Evolutionary conservation across 257 asterid species (phyloP), one percentile per base, ranked within the genome.

Genomic region (Salvia miltiorrhiza): DNA sequence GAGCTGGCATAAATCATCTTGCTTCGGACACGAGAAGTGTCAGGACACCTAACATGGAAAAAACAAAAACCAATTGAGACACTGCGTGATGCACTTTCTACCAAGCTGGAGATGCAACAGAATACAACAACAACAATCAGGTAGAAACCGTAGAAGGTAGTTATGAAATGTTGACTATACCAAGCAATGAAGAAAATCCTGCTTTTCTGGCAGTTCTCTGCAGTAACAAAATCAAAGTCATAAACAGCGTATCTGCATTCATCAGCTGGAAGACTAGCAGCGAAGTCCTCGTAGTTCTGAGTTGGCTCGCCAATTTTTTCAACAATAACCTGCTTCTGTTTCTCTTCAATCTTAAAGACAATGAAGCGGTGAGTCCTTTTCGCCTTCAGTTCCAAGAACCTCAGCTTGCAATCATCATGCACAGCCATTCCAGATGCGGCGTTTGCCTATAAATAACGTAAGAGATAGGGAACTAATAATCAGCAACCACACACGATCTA

Each of bases 141-240:
- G 60, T 41, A 8, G n/a, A n/a, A n/a, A n/a, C n/a, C n/a, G n/a
- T n/a, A n/a, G 9, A n/a, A 53, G 54, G 14, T 28, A 7, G 35
- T 5, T 14, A 47, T 7, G 16, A 45, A 66, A 35, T n/a, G 63
- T 16, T 39, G 37, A 43, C 23, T 47, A 48, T 79, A 87, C 93
- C 90, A 87, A 57, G 93, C 83, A 65, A 87, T 82, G 70, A 84
- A 87, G 80, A 82, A 87, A 63, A 87, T 80, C 73, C 81, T 87
- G 88, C 93, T 84, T 84, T 84, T 84, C 59, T 84, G 90, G 75
- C 88, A 87, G 69, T 87, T 87, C 82, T 87, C 93, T 47, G 87
- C 81, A 60, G 88, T 87, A 35, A 87, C 90, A 63, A 73, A 87
- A 40, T 84, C 93, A 37, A 70, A 87, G 81, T 87, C 93, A 32